Evolutionary conservation across 2,329 filamentous ascomycete genomes (phyloP).

Genomic region (Periconia sp.): DNA sequence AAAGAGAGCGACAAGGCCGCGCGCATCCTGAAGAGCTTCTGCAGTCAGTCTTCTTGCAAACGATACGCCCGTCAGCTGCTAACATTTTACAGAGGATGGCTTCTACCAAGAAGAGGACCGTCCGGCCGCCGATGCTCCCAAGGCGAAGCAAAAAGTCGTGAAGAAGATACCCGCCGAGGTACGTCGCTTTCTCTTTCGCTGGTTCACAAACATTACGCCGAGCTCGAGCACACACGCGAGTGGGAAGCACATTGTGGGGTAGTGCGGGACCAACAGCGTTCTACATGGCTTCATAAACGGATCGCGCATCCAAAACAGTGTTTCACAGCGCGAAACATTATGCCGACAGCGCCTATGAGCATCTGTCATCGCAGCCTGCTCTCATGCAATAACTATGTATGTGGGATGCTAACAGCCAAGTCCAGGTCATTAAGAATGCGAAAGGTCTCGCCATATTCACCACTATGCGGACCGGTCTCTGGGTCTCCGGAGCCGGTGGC

Average conservation of each 20-base stretch:
- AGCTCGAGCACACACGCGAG: not conserved
- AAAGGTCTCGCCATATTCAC: constrained; percentile 93
- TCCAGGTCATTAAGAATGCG: constrained; percentile 80
- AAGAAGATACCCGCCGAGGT: constrained; percentile 81
- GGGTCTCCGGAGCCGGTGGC: constrained; percentile 89
- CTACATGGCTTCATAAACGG: no score
- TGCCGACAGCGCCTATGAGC: no score
- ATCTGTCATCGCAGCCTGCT: no score
- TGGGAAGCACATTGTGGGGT: no score
- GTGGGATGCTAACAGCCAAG: no score
- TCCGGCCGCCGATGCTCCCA: constrained; percentile 55
- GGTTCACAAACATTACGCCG: not conserved
- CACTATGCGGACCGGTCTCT: constrained; percentile 91
- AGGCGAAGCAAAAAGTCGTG: constrained; percentile 67
- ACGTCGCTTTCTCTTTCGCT: constrained; percentile 11
- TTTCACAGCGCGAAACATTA: no score
- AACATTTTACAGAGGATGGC: constrained; percentile 62
- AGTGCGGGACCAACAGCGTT: no score
- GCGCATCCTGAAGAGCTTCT: constrained; percentile 87
- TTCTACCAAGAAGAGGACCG: constrained; percentile 67
- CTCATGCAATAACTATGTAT: no score
- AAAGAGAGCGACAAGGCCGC: constrained; percentile 92
- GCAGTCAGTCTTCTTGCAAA: constrained; percentile 65
- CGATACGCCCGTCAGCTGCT: constrained; percentile 14
- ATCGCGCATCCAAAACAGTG: no score